Evolutionary conservation across 768 basidiomycete genomes (phyloP).

Genomic region (Boletus rubescentipes): DNA sequence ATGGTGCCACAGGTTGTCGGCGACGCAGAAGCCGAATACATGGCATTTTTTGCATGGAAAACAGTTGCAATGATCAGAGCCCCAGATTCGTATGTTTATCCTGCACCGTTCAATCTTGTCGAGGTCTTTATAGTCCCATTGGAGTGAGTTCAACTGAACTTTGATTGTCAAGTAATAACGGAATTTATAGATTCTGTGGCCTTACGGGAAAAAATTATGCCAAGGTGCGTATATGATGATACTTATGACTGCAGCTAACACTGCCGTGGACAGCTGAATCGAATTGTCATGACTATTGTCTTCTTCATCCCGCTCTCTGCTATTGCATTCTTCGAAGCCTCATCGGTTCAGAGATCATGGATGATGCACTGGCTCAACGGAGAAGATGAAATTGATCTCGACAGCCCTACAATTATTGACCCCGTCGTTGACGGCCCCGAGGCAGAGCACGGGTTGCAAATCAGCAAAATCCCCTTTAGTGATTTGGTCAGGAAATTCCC

Average conservation of each 20-base stretch:
- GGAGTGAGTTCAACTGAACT: constrained; percentile 56
- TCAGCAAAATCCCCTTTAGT: constrained; percentile 68
- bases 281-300: constrained; percentile 70
- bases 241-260: not conserved
- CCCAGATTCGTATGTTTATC: constrained; percentile 79
- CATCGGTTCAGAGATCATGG: constrained; percentile 59
- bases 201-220: constrained; percentile 58
- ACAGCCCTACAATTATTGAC: constrained; percentile 53
- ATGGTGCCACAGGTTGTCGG: constrained; percentile 58
- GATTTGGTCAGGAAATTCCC: constrained; percentile 74
- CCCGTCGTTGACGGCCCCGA: constrained; percentile 60
- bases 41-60: constrained; percentile 89
- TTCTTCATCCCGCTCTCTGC: constrained; percentile 77
- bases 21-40: constrained; percentile 87
- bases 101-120: constrained; percentile 89
- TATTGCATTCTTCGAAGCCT: constrained; percentile 73
- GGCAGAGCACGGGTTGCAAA: constrained; percentile 54
- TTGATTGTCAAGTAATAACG: not conserved
- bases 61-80: constrained; percentile 83
- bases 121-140: constrained; percentile 81
- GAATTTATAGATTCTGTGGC: constrained; percentile 38
- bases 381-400: constrained; percentile 57
- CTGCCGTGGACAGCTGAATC: constrained; percentile 57
- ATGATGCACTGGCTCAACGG: constrained; percentile 65
- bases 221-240: constrained; percentile 37